Conservation (phyloP, 805 yeast species). For the Kluyveromyces lactis region DNA sequence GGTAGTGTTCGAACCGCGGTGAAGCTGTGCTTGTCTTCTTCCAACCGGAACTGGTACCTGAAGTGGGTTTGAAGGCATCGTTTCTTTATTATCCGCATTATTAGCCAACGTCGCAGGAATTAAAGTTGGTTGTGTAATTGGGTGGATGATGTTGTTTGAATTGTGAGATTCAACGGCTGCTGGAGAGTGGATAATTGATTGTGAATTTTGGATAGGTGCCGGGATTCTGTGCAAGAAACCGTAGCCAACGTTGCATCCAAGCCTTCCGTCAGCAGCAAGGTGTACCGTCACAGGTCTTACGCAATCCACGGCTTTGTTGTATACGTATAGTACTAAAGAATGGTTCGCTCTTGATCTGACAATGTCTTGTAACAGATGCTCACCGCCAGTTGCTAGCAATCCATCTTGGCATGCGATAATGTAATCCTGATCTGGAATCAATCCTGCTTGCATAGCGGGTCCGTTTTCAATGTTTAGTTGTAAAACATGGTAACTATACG, state of each 20-base stretch:
- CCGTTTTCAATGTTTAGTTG: conserved; percentile 57
- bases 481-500: conserved; percentile 81
- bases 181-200: neutral
- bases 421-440: conserved; percentile 79
- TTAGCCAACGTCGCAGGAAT: neutral
- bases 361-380: conserved; percentile 62
- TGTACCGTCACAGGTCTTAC: conserved; percentile 81
- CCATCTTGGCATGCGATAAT: conserved; percentile 87
- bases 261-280: conserved; percentile 72
- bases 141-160: conserved; percentile 1
- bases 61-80: conserved; percentile 6
- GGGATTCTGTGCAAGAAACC: conserved; percentile 87
- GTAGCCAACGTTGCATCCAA: conserved; percentile 94
- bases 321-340: conserved; percentile 56
- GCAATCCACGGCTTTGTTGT: conserved; percentile 79
- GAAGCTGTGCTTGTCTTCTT: conserved; percentile 11
- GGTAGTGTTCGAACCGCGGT: neutral
- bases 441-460: conserved; percentile 79
- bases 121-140: conserved; percentile 1
- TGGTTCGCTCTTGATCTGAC: conserved; percentile 43
- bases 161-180: conserved; percentile 1
- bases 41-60: conserved; percentile 3
- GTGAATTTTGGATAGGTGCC: conserved; percentile 23
- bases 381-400: conserved; percentile 78
- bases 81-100: neutral